These are phyloP conservation scores for Solanum corneliomulleri DNA, from an alignment of 257 asterid species.

Conservation along the genomic window DNA sequence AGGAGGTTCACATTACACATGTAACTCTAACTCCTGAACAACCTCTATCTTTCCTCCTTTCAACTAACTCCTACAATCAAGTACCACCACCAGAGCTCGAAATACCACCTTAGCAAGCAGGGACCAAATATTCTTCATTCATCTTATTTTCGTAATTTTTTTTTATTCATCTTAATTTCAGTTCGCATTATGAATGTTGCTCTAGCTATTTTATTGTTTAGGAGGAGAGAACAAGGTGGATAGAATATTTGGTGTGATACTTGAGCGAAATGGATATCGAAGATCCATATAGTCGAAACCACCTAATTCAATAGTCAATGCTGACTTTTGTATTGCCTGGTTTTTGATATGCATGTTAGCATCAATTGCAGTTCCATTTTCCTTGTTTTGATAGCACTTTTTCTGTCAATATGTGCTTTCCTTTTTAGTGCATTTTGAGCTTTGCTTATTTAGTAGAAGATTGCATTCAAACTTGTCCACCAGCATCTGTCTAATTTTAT, in stretches of 20 bases:
- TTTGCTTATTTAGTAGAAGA: not conserved
- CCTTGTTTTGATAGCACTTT: not conserved
- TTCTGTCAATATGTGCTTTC: not conserved
- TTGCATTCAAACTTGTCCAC: not conserved
- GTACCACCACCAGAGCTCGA: not conserved
- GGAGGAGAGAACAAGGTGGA: not conserved
- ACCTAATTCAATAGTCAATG: not conserved
- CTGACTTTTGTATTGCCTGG: not conserved
- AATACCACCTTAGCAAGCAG: not conserved
- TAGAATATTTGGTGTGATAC: not conserved
- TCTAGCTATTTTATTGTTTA: not conserved
- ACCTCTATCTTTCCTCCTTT: not conserved
- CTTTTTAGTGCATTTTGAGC: not conserved
- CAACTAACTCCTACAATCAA: not conserved
- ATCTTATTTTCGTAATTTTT: not conserved
- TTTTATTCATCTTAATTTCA: not conserved
- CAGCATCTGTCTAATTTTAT: not conserved
- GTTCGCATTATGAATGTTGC: not conserved
- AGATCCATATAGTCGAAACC: not conserved
- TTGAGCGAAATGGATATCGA: not conserved
- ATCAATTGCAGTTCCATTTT: not conserved
- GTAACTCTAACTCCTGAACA: not conserved
- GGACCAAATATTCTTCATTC: not conserved
- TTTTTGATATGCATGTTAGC: not conserved
- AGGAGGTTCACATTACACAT: not conserved